Base-by-base conservation (phyloP, 768 basidiomycete species). In the Agaricus blazei region DNA sequence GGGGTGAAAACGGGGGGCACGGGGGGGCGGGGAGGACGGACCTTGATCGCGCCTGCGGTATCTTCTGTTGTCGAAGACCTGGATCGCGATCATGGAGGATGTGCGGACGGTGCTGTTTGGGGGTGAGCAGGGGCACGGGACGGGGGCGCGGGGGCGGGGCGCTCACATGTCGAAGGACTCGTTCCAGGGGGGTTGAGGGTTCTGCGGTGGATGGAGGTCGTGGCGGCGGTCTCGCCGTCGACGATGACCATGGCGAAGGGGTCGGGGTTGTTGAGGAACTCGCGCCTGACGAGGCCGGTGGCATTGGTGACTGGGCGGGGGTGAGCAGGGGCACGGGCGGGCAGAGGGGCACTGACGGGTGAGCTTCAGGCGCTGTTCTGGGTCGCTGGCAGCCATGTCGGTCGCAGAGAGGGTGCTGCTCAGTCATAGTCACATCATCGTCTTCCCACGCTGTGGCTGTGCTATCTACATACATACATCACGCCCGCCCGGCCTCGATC, bases 11-110 rank as follows among this genome's bases (percentile, higher is more conserved):
- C n/a, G 44, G 19, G 19, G 27, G 26, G 23, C 9, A 11, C 9
- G 12, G 27, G 69, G 67, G 37, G 71, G 69, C 11, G 71, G 59
- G 48, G 67, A 54, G 42, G 43, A 61, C 64, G 59, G 36, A 73
- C 79, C 92, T 75, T 94, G 93, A 67, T 94, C 93, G 62, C 85
- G 82, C 68, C 84, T 85, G 73, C 81, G 92, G 73, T 90, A 93
- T 69, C 90, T 92, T 65, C 83, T 81, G 70, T 92, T 86, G 76
- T 96, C 93, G 65, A 94, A 93, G 57, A 96, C 82, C 72, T 95
- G 91, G 45, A 95, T 88, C 26, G 80, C 78, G 64, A 95, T 79
- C 62, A 82, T 77, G 36, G 91, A 93, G 28, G 84, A 83, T 58
- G 82, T 84, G 44, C 81, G 85, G 60, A 93, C 82, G 58, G 76